Evolutionary conservation across 2,329 filamentous ascomycete species (phyloP).

Genomic region (Sordariomycetes sp.): DNA sequence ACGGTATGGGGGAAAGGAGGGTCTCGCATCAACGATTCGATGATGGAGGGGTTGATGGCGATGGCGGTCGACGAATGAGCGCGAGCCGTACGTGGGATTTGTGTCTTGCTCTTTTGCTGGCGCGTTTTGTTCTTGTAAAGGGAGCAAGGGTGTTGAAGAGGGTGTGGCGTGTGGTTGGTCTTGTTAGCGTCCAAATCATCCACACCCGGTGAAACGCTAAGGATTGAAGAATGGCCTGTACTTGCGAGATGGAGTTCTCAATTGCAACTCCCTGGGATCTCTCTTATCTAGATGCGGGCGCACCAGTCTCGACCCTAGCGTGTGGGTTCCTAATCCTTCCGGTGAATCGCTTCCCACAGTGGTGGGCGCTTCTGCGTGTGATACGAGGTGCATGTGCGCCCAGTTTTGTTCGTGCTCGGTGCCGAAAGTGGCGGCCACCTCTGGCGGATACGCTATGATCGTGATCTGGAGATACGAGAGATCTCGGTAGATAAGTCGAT

Average conservation of each 20-base stretch:
- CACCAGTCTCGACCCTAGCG: background rate
- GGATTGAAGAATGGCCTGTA: background rate
- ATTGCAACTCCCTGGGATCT: background rate
- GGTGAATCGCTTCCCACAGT: no score
- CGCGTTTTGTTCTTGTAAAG: background rate
- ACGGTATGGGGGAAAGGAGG: background rate
- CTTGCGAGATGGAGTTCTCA: background rate
- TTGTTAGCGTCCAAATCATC: background rate
- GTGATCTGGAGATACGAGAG: no score
- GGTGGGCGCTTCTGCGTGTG: no score
- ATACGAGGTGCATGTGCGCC: no score
- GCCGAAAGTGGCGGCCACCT: no score
- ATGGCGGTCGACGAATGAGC: background rate
- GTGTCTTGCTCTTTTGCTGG: background rate
- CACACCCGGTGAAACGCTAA: background rate
- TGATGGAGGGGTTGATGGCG: background rate
- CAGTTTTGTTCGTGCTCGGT: no score
- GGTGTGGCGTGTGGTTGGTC: background rate
- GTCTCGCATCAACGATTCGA: background rate
- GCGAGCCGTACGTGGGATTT: background rate
- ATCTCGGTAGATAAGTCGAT: no score
- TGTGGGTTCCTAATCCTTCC: no score
- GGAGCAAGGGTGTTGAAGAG: background rate
- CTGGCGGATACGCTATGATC: no score
- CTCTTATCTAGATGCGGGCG: background rate